Percentiles rank a stretch among this genome's conserved stretches.
These are phyloP conservation scores for Pinus taeda DNA, from an alignment of 75 land plant genomes.

Conservation along the genomic window DNA sequence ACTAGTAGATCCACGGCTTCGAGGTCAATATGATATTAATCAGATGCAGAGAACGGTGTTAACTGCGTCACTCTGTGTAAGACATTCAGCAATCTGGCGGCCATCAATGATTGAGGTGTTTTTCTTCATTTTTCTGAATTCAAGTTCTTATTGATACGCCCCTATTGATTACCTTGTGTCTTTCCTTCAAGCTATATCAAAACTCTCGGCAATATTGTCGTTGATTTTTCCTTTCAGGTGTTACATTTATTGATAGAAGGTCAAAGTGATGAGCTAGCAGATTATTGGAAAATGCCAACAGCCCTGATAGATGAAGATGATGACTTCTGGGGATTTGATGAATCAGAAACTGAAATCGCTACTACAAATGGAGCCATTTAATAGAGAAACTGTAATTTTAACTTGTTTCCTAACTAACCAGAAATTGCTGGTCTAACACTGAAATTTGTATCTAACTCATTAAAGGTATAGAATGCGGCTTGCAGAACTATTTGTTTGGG, in stretches of 20 bases:
- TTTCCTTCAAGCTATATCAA: neutral
- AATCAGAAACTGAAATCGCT: conserved; percentile 3
- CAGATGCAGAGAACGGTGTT: conserved; percentile 56
- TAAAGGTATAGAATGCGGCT: neutral
- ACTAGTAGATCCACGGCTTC: conserved; percentile 64
- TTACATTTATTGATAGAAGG: conserved; percentile 10
- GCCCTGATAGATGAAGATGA: conserved; percentile 6
- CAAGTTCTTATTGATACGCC: neutral
- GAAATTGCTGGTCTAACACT: neutral
- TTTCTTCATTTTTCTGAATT: neutral
- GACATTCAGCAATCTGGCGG: conserved; percentile 64
- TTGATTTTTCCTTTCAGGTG: conserved; percentile 5
- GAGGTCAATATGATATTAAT: conserved; percentile 45
- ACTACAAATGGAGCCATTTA: neutral
- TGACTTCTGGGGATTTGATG: conserved; percentile 10
- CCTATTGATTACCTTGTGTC: neutral
- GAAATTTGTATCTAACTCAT: neutral
- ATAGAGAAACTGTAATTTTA: neutral
- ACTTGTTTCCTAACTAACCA: neutral
- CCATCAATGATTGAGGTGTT: conserved; percentile 83
- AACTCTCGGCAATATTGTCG: neutral
- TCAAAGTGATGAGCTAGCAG: conserved; percentile 3
- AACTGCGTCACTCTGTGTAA: conserved; percentile 60
- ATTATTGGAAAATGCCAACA: conserved; percentile 10
- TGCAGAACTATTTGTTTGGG: neutral